Percentiles rank a stretch among this genome's conserved stretches.
Conservation (phyloP, 2,329 filamentous ascomycete genomes). For the Pseudogymnoascus sp. region DNA sequence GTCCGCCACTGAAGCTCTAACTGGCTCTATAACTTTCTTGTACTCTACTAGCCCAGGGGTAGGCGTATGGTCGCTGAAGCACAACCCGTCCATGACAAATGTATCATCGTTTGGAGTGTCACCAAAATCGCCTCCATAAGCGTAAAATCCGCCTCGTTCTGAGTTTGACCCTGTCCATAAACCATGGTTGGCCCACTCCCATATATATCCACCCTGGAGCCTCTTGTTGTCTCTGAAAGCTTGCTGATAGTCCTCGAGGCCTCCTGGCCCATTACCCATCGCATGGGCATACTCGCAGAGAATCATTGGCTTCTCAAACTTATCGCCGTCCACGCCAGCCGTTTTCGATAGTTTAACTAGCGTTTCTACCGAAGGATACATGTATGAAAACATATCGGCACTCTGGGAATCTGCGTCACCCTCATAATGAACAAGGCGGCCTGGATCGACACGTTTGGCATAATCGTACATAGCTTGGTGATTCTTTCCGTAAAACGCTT, state of each 20-base stretch:
- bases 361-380: slow-evolving; percentile 42
- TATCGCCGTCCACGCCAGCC: slow-evolving; percentile 18
- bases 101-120: slow-evolving; percentile 52
- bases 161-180: slow-evolving; percentile 37
- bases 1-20: slow-evolving; percentile 34
- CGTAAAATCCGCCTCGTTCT: slow-evolving; percentile 40
- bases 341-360: slow-evolving; percentile 26
- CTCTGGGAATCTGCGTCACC: slow-evolving; percentile 42
- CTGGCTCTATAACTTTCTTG: slow-evolving; percentile 50
- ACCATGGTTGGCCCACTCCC: slow-evolving; percentile 59
- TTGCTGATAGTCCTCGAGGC: slow-evolving; percentile 59
- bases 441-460: slow-evolving; percentile 41
- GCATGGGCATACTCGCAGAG: slow-evolving; percentile 53
- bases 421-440: slow-evolving; percentile 50
- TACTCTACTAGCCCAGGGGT: slow-evolving; percentile 49
- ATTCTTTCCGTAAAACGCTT: slow-evolving; percentile 64
- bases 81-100: slow-evolving; percentile 55
- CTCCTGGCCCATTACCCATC: slow-evolving; percentile 69
- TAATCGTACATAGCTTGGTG: slow-evolving; percentile 58
- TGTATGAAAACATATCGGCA: slow-evolving; percentile 48
- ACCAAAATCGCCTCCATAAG: slow-evolving; percentile 55
- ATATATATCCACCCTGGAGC: slow-evolving; percentile 39
- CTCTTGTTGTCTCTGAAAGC: slow-evolving; percentile 38
- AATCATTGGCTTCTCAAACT: slow-evolving; percentile 45
- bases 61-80: slow-evolving; percentile 45